Conservation (phyloP, 2,329 filamentous ascomycete genomes). For the Fusarium sororula region DNA sequence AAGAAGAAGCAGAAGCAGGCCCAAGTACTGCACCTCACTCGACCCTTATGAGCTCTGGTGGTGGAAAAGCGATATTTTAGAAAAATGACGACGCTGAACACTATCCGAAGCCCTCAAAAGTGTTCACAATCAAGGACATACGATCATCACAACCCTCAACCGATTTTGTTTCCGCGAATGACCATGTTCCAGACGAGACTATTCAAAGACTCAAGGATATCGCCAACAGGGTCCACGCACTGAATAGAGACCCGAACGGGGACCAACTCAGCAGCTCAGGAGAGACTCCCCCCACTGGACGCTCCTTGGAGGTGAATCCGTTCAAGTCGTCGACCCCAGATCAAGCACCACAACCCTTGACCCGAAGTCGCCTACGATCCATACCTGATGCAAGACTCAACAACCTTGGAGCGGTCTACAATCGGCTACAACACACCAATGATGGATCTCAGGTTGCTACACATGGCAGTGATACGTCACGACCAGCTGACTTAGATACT, state of each 20-base stretch:
- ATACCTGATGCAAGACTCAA: slow-evolving; percentile 21
- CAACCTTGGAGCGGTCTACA: slow-evolving; percentile 8
- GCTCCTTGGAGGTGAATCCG: neutral
- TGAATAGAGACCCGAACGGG: neutral
- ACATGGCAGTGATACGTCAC: slow-evolving; percentile 18
- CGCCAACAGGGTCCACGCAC: neutral
- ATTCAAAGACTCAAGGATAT: neutral
- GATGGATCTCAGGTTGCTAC: slow-evolving; percentile 32
- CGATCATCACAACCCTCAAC: neutral
- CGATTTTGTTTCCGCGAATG: neutral
- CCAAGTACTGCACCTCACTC: slow-evolving; percentile 3
- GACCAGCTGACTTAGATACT: neutral
- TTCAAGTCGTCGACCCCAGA: neutral
- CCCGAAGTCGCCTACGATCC: slow-evolving; percentile 21
- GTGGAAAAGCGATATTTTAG: slow-evolving; percentile 23
- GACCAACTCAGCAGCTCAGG: neutral
- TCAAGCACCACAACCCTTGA: slow-evolving; percentile 7
- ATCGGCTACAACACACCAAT: neutral
- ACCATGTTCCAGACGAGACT: neutral
- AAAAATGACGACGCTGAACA: slow-evolving; percentile 1
- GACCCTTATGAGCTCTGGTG: slow-evolving; percentile 19
- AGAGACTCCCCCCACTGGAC: neutral
- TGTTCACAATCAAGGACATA: neutral
- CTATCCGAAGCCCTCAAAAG: slow-evolving; percentile 4
- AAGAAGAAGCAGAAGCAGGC: neutral